phyloP scores from a whole-genome alignment of 768 basidiomycete species.

The Tricholoma flavovirens region DNA sequence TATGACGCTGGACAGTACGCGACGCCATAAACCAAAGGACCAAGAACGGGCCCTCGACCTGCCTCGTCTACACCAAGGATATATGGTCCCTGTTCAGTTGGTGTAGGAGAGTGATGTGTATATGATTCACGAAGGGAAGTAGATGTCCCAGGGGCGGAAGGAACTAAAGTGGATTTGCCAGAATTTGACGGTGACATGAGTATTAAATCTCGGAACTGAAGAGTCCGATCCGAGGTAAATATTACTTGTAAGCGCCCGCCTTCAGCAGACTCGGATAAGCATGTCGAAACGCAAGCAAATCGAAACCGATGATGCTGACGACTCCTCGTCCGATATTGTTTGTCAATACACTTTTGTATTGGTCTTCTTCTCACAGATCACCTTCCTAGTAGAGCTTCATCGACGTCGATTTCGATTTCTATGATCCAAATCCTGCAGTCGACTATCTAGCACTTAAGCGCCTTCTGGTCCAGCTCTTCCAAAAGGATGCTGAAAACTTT shows the following conservation, averaged over 20 bases:
- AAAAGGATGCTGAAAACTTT: conserved; percentile 67
- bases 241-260: background rate
- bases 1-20: conserved; percentile 88
- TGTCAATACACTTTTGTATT: conserved; percentile 4
- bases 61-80: conserved; percentile 99
- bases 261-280: background rate
- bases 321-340: conserved; percentile 32
- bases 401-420: conserved; percentile 92
- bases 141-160: conserved; percentile 56
- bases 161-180: conserved; percentile 26
- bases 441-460: conserved; percentile 88
- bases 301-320: conserved; percentile 31
- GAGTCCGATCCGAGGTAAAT: background rate
- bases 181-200: no score
- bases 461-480: conserved; percentile 63
- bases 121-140: conserved; percentile 63
- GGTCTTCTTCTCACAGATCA: conserved; percentile 12
- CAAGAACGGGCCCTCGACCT: conserved; percentile 91
- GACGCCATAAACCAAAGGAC: conserved; percentile 93
- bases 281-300: conserved; percentile 56
- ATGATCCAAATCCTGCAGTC: conserved; percentile 71
- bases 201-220: background rate
- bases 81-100: conserved; percentile 71
- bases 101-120: conserved; percentile 68
- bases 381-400: conserved; percentile 50